These are phyloP conservation scores for Jatropha multifida DNA, from an alignment of 441 rosid genomes.

Conservation along the genomic window DNA sequence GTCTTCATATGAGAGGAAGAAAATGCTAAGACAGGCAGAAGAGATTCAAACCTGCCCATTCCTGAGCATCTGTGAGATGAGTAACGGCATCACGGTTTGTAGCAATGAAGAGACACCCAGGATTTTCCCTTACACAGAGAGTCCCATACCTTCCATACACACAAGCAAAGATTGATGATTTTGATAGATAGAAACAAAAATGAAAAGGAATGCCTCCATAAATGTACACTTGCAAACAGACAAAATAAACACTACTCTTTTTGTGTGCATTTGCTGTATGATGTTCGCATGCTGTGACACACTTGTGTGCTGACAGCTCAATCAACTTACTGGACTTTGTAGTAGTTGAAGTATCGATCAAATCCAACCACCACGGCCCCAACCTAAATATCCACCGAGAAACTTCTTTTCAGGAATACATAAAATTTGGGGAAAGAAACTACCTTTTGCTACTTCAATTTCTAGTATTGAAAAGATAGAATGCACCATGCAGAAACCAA, in stretches of 20 bases:
- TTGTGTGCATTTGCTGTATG: not conserved
- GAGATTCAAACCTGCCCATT: slow-evolving; percentile 79
- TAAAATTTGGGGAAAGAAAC: slow-evolving; percentile 18
- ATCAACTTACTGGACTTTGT: slow-evolving; percentile 86
- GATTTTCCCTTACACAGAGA: slow-evolving; percentile 93
- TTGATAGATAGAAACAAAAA: not conserved
- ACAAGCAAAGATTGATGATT: slow-evolving; percentile 19
- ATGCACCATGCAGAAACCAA: slow-evolving; percentile 1
- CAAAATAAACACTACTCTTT: not conserved
- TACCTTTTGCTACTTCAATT: slow-evolving; percentile 5
- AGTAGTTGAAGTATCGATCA: slow-evolving; percentile 82
- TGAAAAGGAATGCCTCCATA: not conserved
- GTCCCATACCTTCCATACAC: slow-evolving; percentile 69
- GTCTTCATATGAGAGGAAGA: slow-evolving; percentile 5
- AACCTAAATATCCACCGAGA: slow-evolving; percentile 48
- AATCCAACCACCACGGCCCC: slow-evolving; percentile 97
- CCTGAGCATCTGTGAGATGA: slow-evolving; percentile 87
- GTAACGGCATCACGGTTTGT: slow-evolving; percentile 92
- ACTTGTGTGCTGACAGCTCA: not conserved
- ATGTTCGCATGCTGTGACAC: not conserved
- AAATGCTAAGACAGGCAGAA: not conserved
- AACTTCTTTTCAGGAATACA: slow-evolving; percentile 14
- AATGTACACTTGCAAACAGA: not conserved
- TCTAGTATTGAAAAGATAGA: not conserved
- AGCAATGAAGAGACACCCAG: slow-evolving; percentile 88